Percentiles rank a stretch among this genome's conserved stretches.
Evolutionary conservation across 2,329 filamentous ascomycete genomes (phyloP).

Genomic region (Colletotrichum trifolii): DNA sequence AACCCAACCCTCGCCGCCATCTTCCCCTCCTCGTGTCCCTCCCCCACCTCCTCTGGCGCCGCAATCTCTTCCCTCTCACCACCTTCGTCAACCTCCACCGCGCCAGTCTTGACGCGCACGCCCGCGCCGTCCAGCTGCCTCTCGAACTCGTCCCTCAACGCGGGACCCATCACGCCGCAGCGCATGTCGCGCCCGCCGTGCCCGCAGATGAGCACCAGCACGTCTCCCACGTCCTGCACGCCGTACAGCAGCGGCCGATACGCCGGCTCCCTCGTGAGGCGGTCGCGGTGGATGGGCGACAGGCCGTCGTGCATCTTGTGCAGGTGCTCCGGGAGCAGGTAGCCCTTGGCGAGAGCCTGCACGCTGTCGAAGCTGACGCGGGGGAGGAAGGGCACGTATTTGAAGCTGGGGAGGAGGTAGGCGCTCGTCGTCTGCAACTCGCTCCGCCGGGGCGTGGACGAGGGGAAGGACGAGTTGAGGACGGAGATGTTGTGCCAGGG

Average conservation of each 20-base stretch:
- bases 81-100: conserved; percentile 51
- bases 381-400: conserved; percentile 79
- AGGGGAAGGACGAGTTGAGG: conserved; percentile 79
- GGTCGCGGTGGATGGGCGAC: conserved; percentile 67
- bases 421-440: conserved; percentile 69
- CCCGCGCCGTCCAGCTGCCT: conserved; percentile 63
- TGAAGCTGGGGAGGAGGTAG: conserved; percentile 86
- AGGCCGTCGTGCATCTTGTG: conserved; percentile 71
- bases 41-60: conserved; percentile 33
- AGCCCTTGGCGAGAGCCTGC: conserved; percentile 71
- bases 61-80: conserved; percentile 27
- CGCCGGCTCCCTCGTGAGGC: conserved; percentile 60
- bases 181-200: conserved; percentile 84
- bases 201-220: conserved; percentile 87
- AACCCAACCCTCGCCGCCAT: conserved; percentile 70
- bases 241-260: conserved; percentile 63
- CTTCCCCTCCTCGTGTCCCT: conserved; percentile 16
- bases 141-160: conserved; percentile 78
- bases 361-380: conserved; percentile 67
- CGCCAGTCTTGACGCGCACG: conserved; percentile 59
- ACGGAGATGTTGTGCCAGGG: conserved; percentile 86
- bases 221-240: conserved; percentile 72
- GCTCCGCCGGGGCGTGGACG: conserved; percentile 58
- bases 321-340: conserved; percentile 71
- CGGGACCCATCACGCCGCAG: conserved; percentile 83